Evolutionary conservation across 495 filamentous ascomycete species (phyloP).

Genomic region (Tuber calosporum): DNA sequence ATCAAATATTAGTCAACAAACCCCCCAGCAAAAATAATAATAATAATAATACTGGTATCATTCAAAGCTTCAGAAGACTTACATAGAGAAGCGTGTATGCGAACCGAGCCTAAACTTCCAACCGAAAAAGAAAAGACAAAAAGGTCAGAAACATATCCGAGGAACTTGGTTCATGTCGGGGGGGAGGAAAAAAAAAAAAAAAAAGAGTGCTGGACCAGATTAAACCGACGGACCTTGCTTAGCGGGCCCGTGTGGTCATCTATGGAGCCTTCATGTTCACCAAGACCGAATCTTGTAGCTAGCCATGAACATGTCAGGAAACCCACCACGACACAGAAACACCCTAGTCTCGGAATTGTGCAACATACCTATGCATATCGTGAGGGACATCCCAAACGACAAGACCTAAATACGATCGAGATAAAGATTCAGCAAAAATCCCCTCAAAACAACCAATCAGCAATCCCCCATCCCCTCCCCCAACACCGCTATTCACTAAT

Average conservation of each 20-base stretch:
- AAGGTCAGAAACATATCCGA: not conserved
- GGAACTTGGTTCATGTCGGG: not conserved
- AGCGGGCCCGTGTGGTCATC: not conserved
- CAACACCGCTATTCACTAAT: not conserved
- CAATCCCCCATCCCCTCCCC: not conserved
- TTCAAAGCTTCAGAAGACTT: conserved; percentile 4
- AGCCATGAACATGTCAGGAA: not conserved
- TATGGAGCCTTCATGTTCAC: not conserved
- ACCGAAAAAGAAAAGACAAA: not conserved
- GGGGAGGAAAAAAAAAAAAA: not conserved
- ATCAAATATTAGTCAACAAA: conserved; percentile 21
- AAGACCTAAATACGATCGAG: conserved; percentile 48
- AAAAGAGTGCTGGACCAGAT: not conserved
- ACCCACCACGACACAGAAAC: not conserved
- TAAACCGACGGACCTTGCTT: not conserved
- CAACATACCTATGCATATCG: conserved; percentile 64
- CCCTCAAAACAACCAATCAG: not conserved
- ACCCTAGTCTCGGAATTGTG: not conserved
- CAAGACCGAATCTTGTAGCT: conserved; percentile 1
- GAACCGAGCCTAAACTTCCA: conserved; percentile 20
- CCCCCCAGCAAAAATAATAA: not conserved
- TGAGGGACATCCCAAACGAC: conserved; percentile 66
- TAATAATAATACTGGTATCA: not conserved
- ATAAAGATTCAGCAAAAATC: conserved; percentile 1
- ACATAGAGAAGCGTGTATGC: conserved; percentile 35